These are phyloP conservation scores for Salmacisia buchloeana DNA, from an alignment of 1,284 basidiomycete genomes.

Conservation along the genomic window DNA sequence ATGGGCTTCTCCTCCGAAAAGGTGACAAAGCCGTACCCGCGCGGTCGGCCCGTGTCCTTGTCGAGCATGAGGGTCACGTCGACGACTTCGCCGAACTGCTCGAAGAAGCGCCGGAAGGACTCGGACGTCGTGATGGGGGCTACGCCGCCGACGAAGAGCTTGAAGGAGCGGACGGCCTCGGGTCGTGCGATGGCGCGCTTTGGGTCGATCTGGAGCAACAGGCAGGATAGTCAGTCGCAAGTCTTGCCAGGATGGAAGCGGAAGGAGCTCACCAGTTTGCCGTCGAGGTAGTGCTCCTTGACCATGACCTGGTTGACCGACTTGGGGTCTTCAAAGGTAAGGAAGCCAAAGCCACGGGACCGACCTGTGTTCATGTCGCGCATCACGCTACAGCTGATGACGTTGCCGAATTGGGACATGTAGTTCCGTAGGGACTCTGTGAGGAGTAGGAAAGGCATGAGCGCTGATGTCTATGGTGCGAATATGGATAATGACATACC, in stretches of 20 bases:
- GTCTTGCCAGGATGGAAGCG: slow-evolving; percentile 10
- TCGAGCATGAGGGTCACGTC: slow-evolving; percentile 99
- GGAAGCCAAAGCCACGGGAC: slow-evolving; percentile 86
- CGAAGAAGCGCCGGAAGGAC: slow-evolving; percentile 84
- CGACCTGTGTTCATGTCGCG: slow-evolving; percentile 77
- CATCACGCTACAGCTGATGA: slow-evolving; percentile 91
- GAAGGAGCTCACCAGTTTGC: slow-evolving; percentile 70
- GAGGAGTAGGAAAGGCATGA: not conserved
- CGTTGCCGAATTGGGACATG: slow-evolving; percentile 82
- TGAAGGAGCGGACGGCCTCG: slow-evolving; percentile 38
- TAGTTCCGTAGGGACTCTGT: slow-evolving; percentile 74
- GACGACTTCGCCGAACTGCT: slow-evolving; percentile 80
- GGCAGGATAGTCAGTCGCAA: not conserved
- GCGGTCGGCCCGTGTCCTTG: slow-evolving; percentile 86
- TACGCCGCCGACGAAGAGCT: slow-evolving; percentile 88
- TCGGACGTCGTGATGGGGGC: slow-evolving; percentile 86
- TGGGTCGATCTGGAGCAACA: slow-evolving; percentile 81
- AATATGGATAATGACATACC: slow-evolving; percentile 55
- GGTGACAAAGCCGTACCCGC: slow-evolving; percentile 96
- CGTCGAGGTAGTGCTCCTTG: slow-evolving; percentile 77
- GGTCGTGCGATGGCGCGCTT: slow-evolving; percentile 90
- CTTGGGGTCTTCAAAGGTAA: slow-evolving; percentile 80
- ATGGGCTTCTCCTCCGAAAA: slow-evolving; percentile 81
- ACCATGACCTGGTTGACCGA: slow-evolving; percentile 85
- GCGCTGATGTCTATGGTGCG: slow-evolving; percentile 29